Conservation (phyloP, 192 early-diverging fungal species). For the Backusella morwellensis region DNA sequence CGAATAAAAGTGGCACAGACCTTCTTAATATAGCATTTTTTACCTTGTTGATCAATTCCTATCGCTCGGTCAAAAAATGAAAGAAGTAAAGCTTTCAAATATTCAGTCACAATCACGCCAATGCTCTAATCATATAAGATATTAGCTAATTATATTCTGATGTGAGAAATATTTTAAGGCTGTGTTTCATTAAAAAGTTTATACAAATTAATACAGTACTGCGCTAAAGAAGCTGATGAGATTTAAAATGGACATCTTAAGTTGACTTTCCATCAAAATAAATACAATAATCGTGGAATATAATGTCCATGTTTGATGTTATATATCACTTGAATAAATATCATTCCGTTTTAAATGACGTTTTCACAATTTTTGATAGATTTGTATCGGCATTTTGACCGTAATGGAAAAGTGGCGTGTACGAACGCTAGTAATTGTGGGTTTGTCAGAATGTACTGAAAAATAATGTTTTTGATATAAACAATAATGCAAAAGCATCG, state of each 20-base stretch:
- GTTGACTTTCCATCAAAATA: too few relatives aligned
- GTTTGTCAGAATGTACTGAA: neutral
- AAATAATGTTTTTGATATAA: neutral
- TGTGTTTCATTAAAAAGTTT: neutral
- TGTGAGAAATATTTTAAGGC: neutral
- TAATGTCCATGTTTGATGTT: too few relatives aligned
- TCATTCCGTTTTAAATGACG: too few relatives aligned
- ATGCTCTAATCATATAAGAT: neutral
- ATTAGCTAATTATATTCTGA: neutral
- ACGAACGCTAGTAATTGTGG: neutral
- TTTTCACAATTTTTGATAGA: too few relatives aligned
- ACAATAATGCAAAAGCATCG: neutral
- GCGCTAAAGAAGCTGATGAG: too few relatives aligned
- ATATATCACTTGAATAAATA: too few relatives aligned
- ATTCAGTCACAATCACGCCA: neutral
- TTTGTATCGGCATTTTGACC: too few relatives aligned
- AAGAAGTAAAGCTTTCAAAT: neutral
- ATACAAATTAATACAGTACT: neutral
- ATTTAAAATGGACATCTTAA: too few relatives aligned
- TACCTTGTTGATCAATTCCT: neutral
- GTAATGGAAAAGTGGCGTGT: neutral
- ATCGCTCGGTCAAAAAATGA: conserved; percentile 3
- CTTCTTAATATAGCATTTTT: neutral
- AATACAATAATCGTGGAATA: too few relatives aligned
- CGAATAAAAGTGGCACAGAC: neutral